phyloP scores from a whole-genome alignment of 1,284 basidiomycete genomes.

The Microbotryomycetes sp. region DNA sequence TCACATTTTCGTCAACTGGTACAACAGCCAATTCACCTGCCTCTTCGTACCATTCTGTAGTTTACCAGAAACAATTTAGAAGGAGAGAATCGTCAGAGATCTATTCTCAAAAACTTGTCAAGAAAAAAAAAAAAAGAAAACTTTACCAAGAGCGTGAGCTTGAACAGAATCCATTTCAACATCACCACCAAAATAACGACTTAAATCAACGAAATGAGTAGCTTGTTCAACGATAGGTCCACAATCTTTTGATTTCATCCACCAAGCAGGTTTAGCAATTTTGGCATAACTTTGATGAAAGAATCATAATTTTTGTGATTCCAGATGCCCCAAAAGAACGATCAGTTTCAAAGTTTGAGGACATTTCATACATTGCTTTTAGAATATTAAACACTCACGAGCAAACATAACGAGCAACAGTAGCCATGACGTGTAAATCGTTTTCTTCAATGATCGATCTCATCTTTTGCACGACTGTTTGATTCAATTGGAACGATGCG shows the following conservation, averaged over 20 bases:
- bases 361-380: too few relatives aligned
- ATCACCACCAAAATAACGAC: conserved; percentile 87
- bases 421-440: conserved; percentile 93
- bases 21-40: conserved; percentile 80
- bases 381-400: conserved; percentile 80
- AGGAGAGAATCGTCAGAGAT: too few relatives aligned
- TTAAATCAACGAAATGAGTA: conserved; percentile 61
- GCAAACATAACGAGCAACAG: conserved; percentile 89
- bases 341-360: too few relatives aligned
- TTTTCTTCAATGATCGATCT: conserved; percentile 94
- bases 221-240: conserved; percentile 96
- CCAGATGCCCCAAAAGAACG: too few relatives aligned
- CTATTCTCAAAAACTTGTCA: conserved; percentile 45
- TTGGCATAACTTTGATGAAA: conserved; percentile 43
- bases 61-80: background rate
- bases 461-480: conserved; percentile 84
- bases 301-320: too few relatives aligned
- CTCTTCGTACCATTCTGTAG: conserved; percentile 68
- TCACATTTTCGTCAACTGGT: conserved; percentile 68
- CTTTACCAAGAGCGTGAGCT: conserved; percentile 40
- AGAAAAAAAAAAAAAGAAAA: conserved; percentile 55
- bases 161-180: conserved; percentile 78
- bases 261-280: conserved; percentile 82
- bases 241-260: conserved; percentile 87
- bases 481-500: too few relatives aligned